Conservation (phyloP, 495 filamentous ascomycete genomes). For the Aspergillus cavernicola region DNA sequence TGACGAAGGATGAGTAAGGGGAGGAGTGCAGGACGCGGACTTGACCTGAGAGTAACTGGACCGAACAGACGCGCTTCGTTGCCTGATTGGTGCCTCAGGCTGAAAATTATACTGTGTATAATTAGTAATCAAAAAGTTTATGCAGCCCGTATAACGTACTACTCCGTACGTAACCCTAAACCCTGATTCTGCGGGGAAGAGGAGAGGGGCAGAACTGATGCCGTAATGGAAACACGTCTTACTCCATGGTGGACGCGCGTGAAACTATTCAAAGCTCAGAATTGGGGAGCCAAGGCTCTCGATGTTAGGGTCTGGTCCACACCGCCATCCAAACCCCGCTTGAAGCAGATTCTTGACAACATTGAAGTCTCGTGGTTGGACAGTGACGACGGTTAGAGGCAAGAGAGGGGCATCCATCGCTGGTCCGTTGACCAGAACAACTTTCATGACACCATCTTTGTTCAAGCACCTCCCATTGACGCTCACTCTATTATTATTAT, state of each 20-base stretch:
- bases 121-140: neutral
- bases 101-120: neutral
- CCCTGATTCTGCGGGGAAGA: slow-evolving; percentile 9
- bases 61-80: slow-evolving; percentile 20
- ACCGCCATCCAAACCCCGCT: slow-evolving; percentile 17
- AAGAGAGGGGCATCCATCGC: too few species aligned
- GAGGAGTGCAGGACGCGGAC: slow-evolving; percentile 8
- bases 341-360: neutral
- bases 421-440: too few species aligned
- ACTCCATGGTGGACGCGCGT: slow-evolving; percentile 10
- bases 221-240: slow-evolving; percentile 21
- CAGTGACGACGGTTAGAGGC: slow-evolving; percentile 1
- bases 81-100: slow-evolving; percentile 18
- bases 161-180: neutral
- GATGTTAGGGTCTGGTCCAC: slow-evolving; percentile 4
- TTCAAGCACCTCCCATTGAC: neutral
- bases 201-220: slow-evolving; percentile 12
- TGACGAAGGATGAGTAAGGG: slow-evolving; percentile 11
- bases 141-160: neutral
- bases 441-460: slow-evolving; percentile 14
- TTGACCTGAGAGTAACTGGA: slow-evolving; percentile 5
- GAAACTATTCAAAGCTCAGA: neutral
- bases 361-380: slow-evolving; percentile 2
- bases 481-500: neutral
- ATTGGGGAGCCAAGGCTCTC: slow-evolving; percentile 15